Evolutionary conservation across 768 basidiomycete species (phyloP).

Genomic region (Calocybe indica): DNA sequence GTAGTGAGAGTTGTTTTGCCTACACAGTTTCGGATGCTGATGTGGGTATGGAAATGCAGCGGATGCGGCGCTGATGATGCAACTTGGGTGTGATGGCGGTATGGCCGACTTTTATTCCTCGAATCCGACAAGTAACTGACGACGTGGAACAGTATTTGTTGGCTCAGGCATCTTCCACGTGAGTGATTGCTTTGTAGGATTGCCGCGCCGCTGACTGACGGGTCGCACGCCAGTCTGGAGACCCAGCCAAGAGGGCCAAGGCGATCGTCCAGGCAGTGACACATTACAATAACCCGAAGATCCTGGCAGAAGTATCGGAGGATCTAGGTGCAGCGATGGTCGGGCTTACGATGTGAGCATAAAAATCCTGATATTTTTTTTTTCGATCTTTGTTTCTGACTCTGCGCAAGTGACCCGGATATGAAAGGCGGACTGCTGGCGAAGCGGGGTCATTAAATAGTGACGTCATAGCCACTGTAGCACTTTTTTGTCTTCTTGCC

Average conservation of each 20-base stretch:
- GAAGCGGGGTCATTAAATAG: slow-evolving; percentile 38
- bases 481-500: background rate
- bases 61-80: slow-evolving; percentile 99
- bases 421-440: slow-evolving; percentile 70
- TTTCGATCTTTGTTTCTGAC: background rate
- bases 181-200: slow-evolving; percentile 18
- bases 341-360: slow-evolving; percentile 79
- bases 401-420: slow-evolving; percentile 45
- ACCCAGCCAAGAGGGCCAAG: slow-evolving; percentile 89
- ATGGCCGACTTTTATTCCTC: slow-evolving; percentile 18
- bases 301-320: slow-evolving; percentile 87
- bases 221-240: slow-evolving; percentile 56
- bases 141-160: slow-evolving; percentile 70
- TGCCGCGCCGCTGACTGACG: background rate
- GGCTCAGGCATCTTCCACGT: slow-evolving; percentile 97
- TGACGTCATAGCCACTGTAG: too few relatives aligned
- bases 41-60: slow-evolving; percentile 32
- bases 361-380: background rate
- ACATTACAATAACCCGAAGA: slow-evolving; percentile 91
- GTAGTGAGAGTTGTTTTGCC: slow-evolving; percentile 8
- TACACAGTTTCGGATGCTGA: background rate
- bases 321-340: slow-evolving; percentile 91
- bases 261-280: slow-evolving; percentile 97
- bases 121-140: slow-evolving; percentile 1
- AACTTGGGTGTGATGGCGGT: slow-evolving; percentile 96